These are phyloP conservation scores for Jackrogersella minutella DNA, from an alignment of 495 filamentous ascomycete genomes.

Conservation along the genomic window DNA sequence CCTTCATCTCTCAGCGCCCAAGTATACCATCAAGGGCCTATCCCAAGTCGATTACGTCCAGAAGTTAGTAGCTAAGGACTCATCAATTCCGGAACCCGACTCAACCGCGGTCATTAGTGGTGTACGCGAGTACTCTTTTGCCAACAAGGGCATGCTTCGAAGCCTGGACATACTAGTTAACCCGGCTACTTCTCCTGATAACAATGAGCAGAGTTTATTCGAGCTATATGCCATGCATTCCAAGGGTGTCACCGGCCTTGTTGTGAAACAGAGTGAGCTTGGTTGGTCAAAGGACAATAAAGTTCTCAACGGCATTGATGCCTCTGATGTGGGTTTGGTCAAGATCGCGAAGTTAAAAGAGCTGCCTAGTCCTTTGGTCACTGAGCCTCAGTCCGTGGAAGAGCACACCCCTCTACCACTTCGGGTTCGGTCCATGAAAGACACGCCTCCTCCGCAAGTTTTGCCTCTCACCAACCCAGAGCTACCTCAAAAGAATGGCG, in stretches of 20 bases:
- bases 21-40: conserved; percentile 80
- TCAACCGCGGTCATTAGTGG: conserved; percentile 96
- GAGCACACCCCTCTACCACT: conserved; percentile 41
- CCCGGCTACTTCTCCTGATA: conserved; percentile 60
- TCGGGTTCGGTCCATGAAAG: conserved; percentile 52
- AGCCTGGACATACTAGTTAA: conserved; percentile 85
- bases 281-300: conserved; percentile 90
- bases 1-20: conserved; percentile 90
- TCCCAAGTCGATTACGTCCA: conserved; percentile 87
- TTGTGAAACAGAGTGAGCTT: conserved; percentile 84
- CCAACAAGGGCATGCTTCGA: conserved; percentile 84
- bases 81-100: conserved; percentile 79
- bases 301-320: conserved; percentile 77
- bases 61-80: conserved; percentile 75
- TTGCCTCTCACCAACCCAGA: conserved; percentile 22
- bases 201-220: conserved; percentile 71
- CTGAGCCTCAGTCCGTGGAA: conserved; percentile 40
- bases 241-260: conserved; percentile 86
- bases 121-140: conserved; percentile 91
- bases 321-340: conserved; percentile 67
- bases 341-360: conserved; percentile 57
- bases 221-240: conserved; percentile 98
- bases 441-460: conserved; percentile 39
- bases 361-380: conserved; percentile 45
- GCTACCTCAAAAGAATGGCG: conserved; percentile 22